A percentile compares a stretch with the other conserved stretches of the same genome.
phyloP scores from a whole-genome alignment of 2,329 filamentous ascomycete species.

The Cladosporium colombiae region DNA sequence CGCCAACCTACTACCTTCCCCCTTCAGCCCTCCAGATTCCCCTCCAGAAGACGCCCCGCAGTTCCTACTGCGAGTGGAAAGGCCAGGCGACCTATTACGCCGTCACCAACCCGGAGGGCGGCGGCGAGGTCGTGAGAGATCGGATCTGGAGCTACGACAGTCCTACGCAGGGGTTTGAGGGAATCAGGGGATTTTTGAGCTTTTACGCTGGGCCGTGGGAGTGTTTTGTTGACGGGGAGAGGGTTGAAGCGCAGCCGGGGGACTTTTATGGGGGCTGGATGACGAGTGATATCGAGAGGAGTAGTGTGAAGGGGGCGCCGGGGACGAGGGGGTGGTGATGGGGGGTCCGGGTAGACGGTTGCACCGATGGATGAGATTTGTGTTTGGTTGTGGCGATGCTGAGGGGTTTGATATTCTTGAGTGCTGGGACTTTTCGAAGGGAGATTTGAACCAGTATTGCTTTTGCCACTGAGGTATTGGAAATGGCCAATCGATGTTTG shows the following conservation, averaged over 20 bases:
- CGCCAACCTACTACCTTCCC: constrained; percentile 57
- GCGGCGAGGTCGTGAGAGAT: constrained; percentile 48
- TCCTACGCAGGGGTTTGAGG: constrained; percentile 54
- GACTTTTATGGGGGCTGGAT: constrained; percentile 68
- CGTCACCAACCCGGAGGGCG: constrained; percentile 44
- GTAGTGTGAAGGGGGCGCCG: constrained; percentile 48
- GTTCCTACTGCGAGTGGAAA: constrained; percentile 63
- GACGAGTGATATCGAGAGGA: constrained; percentile 60
- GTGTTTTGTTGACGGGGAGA: constrained; percentile 63
- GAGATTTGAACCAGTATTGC: no score
- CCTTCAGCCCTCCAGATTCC: constrained; percentile 51
- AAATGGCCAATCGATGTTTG: no score
- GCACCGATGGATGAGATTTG: no score
- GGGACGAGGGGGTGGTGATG: constrained; percentile 40
- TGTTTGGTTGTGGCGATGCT: no score
- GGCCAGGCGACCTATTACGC: constrained; percentile 61
- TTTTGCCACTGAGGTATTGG: no score
- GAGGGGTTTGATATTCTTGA: no score
- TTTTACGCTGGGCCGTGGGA: constrained; percentile 65
- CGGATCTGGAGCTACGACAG: constrained; percentile 62
- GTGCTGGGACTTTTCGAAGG: no score
- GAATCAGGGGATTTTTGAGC: constrained; percentile 58
- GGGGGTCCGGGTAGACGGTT: no score
- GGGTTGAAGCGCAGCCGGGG: constrained; percentile 59
- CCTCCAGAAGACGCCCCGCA: constrained; percentile 49